Evolutionary conservation across 2,329 filamentous ascomycete species (phyloP).

Genomic region (Aspergillus cejpii): DNA sequence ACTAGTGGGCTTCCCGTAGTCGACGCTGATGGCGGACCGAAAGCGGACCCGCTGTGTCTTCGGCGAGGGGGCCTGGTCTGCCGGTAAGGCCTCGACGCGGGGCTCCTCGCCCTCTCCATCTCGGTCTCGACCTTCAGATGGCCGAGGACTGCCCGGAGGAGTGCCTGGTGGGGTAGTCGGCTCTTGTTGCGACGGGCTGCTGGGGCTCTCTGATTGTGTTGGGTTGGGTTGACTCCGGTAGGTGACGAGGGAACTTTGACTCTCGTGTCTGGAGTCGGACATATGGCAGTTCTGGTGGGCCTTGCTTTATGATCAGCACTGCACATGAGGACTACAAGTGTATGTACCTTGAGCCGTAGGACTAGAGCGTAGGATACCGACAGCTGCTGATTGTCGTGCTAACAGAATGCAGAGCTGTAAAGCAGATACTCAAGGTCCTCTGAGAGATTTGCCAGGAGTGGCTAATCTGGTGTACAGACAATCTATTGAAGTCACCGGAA

Average conservation of each 20-base stretch:
- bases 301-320: too few relatives aligned
- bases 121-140: not conserved
- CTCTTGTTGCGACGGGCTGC: not conserved
- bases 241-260: conserved; percentile 8
- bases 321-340: too few relatives aligned
- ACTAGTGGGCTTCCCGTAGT: not conserved
- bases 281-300: not conserved
- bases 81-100: not conserved
- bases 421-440: too few relatives aligned
- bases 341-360: not conserved
- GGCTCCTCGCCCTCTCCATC: not conserved
- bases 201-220: not conserved
- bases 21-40: conserved; percentile 8
- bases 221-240: conserved; percentile 4
- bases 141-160: not conserved
- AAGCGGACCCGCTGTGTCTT: conserved; percentile 13
- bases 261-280: not conserved
- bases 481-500: too few relatives aligned
- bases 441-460: too few relatives aligned
- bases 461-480: too few relatives aligned
- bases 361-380: too few relatives aligned
- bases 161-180: not conserved
- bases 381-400: too few relatives aligned
- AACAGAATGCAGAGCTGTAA: too few relatives aligned
- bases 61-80: not conserved